A percentile compares a stretch with the other conserved stretches of the same genome.
Conservation (phyloP, 495 filamentous ascomycete genomes). For the Podospora pseudopauciseta region DNA sequence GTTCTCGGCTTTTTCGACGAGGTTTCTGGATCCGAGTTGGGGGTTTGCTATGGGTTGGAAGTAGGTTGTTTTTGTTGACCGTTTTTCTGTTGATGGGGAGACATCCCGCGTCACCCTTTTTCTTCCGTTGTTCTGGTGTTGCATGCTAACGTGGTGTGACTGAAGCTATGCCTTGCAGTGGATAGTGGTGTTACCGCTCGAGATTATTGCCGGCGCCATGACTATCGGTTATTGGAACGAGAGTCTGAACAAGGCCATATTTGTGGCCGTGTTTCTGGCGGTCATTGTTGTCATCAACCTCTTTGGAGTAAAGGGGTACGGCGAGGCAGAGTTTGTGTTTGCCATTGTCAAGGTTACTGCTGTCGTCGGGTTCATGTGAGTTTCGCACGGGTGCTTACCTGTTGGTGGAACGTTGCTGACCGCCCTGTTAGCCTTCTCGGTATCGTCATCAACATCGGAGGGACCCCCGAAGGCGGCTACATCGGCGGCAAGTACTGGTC, state of each 20-base stretch:
- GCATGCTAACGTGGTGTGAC: neutral
- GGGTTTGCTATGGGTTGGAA: slow-evolving; percentile 99
- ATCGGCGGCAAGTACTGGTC: slow-evolving; percentile 80
- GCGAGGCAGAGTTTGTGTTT: slow-evolving; percentile 89
- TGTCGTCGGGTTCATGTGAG: slow-evolving; percentile 84
- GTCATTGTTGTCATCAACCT: slow-evolving; percentile 78
- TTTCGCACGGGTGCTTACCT: slow-evolving; percentile 8
- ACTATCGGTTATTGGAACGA: slow-evolving; percentile 84
- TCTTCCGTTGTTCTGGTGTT: neutral
- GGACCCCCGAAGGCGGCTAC: slow-evolving; percentile 71
- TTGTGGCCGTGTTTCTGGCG: slow-evolving; percentile 76
- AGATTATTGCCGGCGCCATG: slow-evolving; percentile 86
- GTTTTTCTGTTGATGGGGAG: neutral
- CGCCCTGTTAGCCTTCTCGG: slow-evolving; percentile 61
- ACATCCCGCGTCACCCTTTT: neutral
- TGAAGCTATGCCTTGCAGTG: slow-evolving; percentile 86
- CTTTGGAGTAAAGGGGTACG: slow-evolving; percentile 82
- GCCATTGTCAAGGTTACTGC: slow-evolving; percentile 82
- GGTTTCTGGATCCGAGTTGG: slow-evolving; percentile 92
- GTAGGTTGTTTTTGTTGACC: slow-evolving; percentile 30
- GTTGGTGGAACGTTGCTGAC: neutral
- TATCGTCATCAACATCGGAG: slow-evolving; percentile 75
- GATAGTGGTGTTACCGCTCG: slow-evolving; percentile 83
- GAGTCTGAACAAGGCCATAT: slow-evolving; percentile 65
- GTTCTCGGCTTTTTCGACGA: slow-evolving; percentile 86